Evolutionary conservation across 805 yeast genomes (phyloP).

Genomic region (Tetrapisispora iriomotensis): DNA sequence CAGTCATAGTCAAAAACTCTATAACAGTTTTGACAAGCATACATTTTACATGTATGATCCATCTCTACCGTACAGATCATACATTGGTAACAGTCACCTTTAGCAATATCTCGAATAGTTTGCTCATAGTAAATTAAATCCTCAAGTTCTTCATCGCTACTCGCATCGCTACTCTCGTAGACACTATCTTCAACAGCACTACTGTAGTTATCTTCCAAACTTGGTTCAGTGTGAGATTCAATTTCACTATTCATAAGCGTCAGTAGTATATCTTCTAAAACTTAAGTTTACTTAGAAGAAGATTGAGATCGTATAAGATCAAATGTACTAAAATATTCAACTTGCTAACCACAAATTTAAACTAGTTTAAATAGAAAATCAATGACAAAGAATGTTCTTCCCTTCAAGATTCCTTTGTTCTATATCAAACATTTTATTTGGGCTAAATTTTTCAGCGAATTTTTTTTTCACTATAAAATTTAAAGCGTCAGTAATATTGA

Average conservation of each 20-base stretch:
- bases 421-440: no score
- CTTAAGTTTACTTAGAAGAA: not conserved
- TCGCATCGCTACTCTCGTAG: not conserved
- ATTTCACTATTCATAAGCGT: no score
- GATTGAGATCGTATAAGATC: no score
- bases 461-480: no score
- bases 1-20: constrained; percentile 83
- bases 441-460: no score
- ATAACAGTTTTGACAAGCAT: constrained; percentile 72
- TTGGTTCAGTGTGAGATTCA: not conserved
- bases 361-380: no score
- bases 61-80: constrained; percentile 82
- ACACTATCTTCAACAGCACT: constrained; percentile 1
- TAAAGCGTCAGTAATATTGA: no score
- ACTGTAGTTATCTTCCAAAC: not conserved
- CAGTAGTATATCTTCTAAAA: no score
- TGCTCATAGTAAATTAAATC: constrained; percentile 25
- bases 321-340: no score
- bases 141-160: constrained; percentile 9
- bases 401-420: no score
- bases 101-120: constrained; percentile 24
- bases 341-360: no score
- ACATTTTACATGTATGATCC: constrained; percentile 52
- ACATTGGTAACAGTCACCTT: constrained; percentile 65
- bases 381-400: no score